These are phyloP conservation scores for Cutaneotrichosporon sp. DNA, from an alignment of 1,284 basidiomycete genomes.

Conservation along the genomic window DNA sequence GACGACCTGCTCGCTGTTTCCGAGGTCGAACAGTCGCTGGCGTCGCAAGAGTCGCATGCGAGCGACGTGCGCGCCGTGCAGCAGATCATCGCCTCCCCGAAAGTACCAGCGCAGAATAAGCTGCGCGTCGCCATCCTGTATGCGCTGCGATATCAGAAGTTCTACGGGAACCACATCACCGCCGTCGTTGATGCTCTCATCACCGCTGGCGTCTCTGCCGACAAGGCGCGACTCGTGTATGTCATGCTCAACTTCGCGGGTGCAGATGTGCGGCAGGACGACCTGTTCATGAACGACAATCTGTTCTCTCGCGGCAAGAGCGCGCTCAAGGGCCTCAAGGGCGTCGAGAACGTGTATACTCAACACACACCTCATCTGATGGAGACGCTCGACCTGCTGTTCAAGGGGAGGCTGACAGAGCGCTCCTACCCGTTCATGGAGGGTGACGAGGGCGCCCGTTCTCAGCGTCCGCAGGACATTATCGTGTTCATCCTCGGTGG, in stretches of 20 bases:
- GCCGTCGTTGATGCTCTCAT: conserved; percentile 78
- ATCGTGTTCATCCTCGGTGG: conserved; percentile 94
- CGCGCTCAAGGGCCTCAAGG: conserved; percentile 94
- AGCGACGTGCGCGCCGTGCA: conserved; percentile 83
- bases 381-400: conserved; percentile 84
- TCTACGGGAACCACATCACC: conserved; percentile 78
- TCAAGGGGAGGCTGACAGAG: conserved; percentile 83
- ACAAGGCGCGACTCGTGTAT: conserved; percentile 87
- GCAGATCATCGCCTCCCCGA: conserved; percentile 65
- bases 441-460: conserved; percentile 56
- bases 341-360: conserved; percentile 99
- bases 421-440: conserved; percentile 88
- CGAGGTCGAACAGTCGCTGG: conserved; percentile 94
- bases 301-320: conserved; percentile 91
- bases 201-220: conserved; percentile 74
- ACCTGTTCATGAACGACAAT: conserved; percentile 94
- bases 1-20: conserved; percentile 85
- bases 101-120: conserved; percentile 75
- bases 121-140: conserved; percentile 91
- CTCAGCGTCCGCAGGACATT: conserved; percentile 73
- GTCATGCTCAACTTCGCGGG: conserved; percentile 91
- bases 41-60: conserved; percentile 76
- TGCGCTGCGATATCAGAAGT: conserved; percentile 91
- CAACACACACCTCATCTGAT: conserved; percentile 93
- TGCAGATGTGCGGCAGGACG: conserved; percentile 93